Conservation (phyloP, 2,329 filamentous ascomycete genomes). For the Ceratocystis variospora region DNA sequence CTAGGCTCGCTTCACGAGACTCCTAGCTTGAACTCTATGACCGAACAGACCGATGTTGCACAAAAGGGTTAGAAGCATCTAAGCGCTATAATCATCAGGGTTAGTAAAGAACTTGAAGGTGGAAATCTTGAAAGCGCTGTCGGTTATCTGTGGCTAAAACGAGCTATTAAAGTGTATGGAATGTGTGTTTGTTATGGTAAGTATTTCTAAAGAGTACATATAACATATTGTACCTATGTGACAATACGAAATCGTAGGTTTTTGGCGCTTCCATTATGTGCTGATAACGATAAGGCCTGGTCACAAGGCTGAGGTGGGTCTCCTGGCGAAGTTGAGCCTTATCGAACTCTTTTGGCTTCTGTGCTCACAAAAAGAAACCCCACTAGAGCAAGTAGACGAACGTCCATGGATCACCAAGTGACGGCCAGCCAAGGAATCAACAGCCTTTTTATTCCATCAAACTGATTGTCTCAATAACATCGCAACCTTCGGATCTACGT, state of each 20-base stretch:
- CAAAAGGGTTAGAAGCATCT: not conserved
- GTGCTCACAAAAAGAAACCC: constrained; percentile 8
- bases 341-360: not conserved
- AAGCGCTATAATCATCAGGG: not conserved
- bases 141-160: too few relatives aligned
- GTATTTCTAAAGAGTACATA: too few relatives aligned
- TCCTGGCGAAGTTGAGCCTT: not conserved
- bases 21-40: constrained; percentile 10
- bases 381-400: not conserved
- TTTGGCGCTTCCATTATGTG: not conserved
- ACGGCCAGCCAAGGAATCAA: not conserved
- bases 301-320: constrained; percentile 15
- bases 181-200: too few relatives aligned
- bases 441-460: not conserved
- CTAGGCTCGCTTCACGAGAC: constrained; percentile 21
- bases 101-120: not conserved
- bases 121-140: too few relatives aligned
- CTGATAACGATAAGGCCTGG: constrained; percentile 1
- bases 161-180: too few relatives aligned
- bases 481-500: not conserved
- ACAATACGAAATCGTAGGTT: too few relatives aligned
- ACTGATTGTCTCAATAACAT: not conserved
- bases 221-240: too few relatives aligned
- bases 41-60: constrained; percentile 9
- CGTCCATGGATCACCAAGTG: not conserved